These are phyloP conservation scores for Coniferiporia weirii DNA, from an alignment of 1,284 basidiomycete genomes.

Conservation along the genomic window DNA sequence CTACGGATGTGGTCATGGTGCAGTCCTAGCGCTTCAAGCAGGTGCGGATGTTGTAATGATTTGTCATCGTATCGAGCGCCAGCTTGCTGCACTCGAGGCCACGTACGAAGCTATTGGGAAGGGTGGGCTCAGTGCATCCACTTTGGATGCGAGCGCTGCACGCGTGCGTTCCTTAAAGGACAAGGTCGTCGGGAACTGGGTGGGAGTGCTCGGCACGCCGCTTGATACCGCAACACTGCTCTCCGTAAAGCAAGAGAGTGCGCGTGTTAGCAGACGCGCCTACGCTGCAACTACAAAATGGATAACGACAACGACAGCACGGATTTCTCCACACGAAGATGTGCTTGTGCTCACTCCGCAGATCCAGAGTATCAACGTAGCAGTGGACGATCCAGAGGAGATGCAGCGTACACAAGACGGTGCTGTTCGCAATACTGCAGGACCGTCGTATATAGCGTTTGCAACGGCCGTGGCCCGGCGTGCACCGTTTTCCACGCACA, in stretches of 20 bases:
- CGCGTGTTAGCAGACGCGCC: slow-evolving; percentile 37
- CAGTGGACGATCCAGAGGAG: slow-evolving; percentile 47
- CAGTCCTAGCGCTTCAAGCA: slow-evolving; percentile 49
- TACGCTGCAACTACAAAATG: slow-evolving; percentile 40
- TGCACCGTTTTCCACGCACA: slow-evolving; percentile 33
- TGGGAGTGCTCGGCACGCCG: slow-evolving; percentile 28
- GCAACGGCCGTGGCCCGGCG: slow-evolving; percentile 34
- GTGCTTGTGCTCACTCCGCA: slow-evolving; percentile 38
- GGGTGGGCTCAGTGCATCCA: slow-evolving; percentile 36
- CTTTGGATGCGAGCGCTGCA: slow-evolving; percentile 36
- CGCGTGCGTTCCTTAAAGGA: slow-evolving; percentile 48
- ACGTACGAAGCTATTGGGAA: slow-evolving; percentile 43
- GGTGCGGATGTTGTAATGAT: slow-evolving; percentile 69
- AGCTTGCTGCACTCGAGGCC: slow-evolving; percentile 46
- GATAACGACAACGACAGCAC: slow-evolving; percentile 2
- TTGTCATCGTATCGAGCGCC: slow-evolving; percentile 53
- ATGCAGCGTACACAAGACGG: slow-evolving; percentile 39
- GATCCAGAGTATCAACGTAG: slow-evolving; percentile 51
- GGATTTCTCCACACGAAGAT: slow-evolving; percentile 4
- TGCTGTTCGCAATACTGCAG: slow-evolving; percentile 48
- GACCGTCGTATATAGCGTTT: slow-evolving; percentile 49
- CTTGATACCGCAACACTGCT: slow-evolving; percentile 21
- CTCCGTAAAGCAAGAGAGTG: slow-evolving; percentile 33
- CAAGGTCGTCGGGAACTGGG: slow-evolving; percentile 44
- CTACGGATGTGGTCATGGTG: slow-evolving; percentile 44